Base-by-base conservation (phyloP, 176 grass and related monocot genomes). In the Ampelocalamus luodianensis region DNA sequence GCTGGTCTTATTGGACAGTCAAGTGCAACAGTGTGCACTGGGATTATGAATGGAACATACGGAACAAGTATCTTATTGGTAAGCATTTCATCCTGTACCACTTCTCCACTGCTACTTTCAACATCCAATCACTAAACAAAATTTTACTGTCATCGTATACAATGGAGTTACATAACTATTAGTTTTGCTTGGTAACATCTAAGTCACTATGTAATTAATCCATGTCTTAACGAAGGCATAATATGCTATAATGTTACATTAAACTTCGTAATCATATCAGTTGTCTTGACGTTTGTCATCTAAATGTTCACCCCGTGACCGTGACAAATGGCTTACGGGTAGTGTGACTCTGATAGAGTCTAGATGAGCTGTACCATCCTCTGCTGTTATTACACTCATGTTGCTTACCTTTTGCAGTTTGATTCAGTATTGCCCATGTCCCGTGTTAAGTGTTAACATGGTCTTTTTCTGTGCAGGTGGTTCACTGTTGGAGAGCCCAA, bases 1-100 rank as follows among this genome's bases (percentile, higher is more conserved):
- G 95, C 37, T 97, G 92, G 95, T 94, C 90, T 66, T 94, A 88
- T 81, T 97, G 95, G 95, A 97, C 95, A 12, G 59, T 97, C 54
- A 94, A 85, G 66, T 93, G 92, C 93, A 88, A 89, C 54, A 85
- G 68, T 73, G 78, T 92, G 38, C 95, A 97, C 80, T 97, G 92
- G 92, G 90, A 94, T 78, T 97, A 93, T 60, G 85, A 97, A 68
- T 97, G 92, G 92, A 94, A 97, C 59, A 79, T 91, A 78, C 84
- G 82, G 44, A 93, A 93, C 59, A 69, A 5, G 4, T 97, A 88
- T 79, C 90, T 94, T 64, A 65, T 93, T 54, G 69, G 93, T 88
- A 83, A 93, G 91, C 79, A 65, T 46, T 83, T 85, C 66, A 74
- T 65, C 40, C 12, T 71, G n/a, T 36, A 36, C 63, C 36, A 22